These are phyloP conservation scores for Prillingera fragicola DNA, from an alignment of 1,284 basidiomycete genomes.

Conservation along the genomic window DNA sequence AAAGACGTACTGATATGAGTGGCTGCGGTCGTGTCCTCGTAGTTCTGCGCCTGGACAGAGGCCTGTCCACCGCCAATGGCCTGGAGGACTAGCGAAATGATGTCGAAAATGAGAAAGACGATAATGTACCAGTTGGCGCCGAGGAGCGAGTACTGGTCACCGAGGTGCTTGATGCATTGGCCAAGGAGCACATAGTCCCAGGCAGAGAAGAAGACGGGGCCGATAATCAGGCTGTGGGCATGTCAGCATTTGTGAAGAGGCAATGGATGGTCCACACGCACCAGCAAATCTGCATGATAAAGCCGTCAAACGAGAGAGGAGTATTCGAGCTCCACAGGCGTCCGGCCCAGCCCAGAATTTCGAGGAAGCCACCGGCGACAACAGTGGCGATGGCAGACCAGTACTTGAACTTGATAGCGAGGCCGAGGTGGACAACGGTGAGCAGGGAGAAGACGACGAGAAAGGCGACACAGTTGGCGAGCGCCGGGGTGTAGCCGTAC, in stretches of 20 bases:
- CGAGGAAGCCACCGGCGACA: conserved; percentile 53
- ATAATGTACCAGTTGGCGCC: conserved; percentile 38
- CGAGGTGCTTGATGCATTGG: conserved; percentile 38
- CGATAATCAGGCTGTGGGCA: conserved; percentile 34
- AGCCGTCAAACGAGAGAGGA: conserved; percentile 25
- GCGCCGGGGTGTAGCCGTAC: conserved; percentile 33
- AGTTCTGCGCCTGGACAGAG: conserved; percentile 21
- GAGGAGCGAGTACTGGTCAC: conserved; percentile 39
- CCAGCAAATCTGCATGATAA: conserved; percentile 51
- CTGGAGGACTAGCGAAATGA: conserved; percentile 47
- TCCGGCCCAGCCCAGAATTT: conserved; percentile 49
- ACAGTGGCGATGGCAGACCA: conserved; percentile 58
- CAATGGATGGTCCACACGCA: conserved; percentile 15
- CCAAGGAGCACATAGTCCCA: conserved; percentile 45
- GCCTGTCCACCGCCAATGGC: conserved; percentile 47
- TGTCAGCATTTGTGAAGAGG: too few relatives aligned
- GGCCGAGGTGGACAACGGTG: conserved; percentile 50
- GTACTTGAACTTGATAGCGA: conserved; percentile 47
- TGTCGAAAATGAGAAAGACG: conserved; percentile 44
- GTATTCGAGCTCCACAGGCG: conserved; percentile 33
- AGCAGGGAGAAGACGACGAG: conserved; percentile 29
- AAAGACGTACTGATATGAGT: conserved; percentile 27
- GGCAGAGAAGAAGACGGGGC: conserved; percentile 44
- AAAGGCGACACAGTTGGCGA: conserved; percentile 18
- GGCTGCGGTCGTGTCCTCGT: conserved; percentile 14